Percentiles rank a stretch among this genome's conserved stretches.
Evolutionary conservation across 148 eudicot genomes (phyloP).

Genomic region (Persicaria tinctoria): DNA sequence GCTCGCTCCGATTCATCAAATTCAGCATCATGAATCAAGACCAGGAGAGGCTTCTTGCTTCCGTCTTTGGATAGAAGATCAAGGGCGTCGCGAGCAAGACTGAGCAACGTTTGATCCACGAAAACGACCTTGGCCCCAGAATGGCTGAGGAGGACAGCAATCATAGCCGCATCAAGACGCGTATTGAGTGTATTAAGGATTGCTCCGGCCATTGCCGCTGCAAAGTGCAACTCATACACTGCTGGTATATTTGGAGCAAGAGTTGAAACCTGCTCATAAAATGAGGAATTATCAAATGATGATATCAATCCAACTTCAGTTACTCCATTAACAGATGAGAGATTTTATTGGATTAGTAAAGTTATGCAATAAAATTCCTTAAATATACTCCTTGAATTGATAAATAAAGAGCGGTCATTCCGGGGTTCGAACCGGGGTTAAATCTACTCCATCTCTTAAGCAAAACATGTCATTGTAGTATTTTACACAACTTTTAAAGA

Average conservation of each 20-base stretch:
- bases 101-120: conserved; percentile 40
- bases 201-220: conserved; percentile 62
- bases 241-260: conserved; percentile 62
- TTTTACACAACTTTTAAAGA: too few relatives aligned
- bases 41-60: conserved; percentile 25
- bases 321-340: not conserved
- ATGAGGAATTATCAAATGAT: not conserved
- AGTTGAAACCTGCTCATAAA: conserved; percentile 41
- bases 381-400: too few relatives aligned
- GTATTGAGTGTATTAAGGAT: conserved; percentile 44
- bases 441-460: too few relatives aligned
- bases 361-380: not conserved
- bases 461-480: too few relatives aligned
- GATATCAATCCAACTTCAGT: not conserved
- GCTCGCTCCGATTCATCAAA: conserved; percentile 16
- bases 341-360: not conserved
- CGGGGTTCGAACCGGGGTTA: too few relatives aligned
- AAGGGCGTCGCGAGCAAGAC: conserved; percentile 34
- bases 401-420: too few relatives aligned
- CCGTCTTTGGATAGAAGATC: conserved; percentile 22
- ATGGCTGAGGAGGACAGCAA: conserved; percentile 36
- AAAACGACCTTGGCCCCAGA: conserved; percentile 47
- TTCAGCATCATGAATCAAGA: conserved; percentile 24
- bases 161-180: conserved; percentile 44
- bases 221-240: conserved; percentile 64